These are phyloP conservation scores for Cicer yamashitae DNA, from an alignment of 306 rosid genomes.

Conservation along the genomic window DNA sequence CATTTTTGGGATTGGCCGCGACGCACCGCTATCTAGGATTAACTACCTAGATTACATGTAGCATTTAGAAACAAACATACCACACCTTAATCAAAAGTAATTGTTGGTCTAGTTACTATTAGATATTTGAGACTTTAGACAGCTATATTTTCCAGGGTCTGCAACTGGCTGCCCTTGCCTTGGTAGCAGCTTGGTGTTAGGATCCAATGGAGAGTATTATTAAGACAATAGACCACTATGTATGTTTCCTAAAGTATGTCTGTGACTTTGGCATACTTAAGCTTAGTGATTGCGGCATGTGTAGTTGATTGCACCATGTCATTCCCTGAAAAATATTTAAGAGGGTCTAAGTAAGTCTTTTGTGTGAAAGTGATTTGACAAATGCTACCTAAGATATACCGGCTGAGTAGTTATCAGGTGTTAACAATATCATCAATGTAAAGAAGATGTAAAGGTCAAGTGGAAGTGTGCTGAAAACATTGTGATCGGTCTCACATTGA, in stretches of 20 bases:
- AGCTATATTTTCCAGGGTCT: background rate
- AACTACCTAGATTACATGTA: background rate
- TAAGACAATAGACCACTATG: background rate
- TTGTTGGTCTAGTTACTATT: background rate
- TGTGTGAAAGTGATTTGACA: background rate
- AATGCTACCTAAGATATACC: slow-evolving; percentile 1
- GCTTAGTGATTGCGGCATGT: background rate
- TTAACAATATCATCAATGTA: background rate
- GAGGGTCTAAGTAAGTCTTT: background rate
- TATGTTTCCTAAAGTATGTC: background rate
- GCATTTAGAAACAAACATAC: background rate
- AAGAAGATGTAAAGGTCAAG: background rate
- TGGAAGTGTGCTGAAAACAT: background rate
- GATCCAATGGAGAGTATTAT: background rate
- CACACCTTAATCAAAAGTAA: slow-evolving; percentile 2
- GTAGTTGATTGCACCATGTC: background rate
- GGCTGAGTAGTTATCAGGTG: background rate
- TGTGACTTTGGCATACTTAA: background rate
- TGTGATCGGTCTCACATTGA: background rate
- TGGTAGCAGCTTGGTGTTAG: background rate
- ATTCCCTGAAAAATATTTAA: background rate
- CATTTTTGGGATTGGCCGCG: no score
- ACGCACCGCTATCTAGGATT: no score
- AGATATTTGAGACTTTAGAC: background rate
- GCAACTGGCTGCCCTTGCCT: background rate